phyloP scores from a whole-genome alignment of 2,329 filamentous ascomycete genomes.

The Eutypa lata region DNA sequence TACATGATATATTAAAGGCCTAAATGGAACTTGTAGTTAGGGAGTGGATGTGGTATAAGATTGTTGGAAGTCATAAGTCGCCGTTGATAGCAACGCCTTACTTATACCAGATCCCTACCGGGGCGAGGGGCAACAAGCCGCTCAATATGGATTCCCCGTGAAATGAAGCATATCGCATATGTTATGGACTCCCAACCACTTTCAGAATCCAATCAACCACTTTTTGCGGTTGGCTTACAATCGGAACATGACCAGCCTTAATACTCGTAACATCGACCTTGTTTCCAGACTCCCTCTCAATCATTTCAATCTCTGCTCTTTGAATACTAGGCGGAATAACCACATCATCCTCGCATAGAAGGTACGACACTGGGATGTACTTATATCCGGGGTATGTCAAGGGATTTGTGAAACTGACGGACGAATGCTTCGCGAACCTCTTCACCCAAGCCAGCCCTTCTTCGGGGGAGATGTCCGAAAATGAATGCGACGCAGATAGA shows the following conservation, averaged over 20 bases:
- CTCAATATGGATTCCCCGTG: background rate
- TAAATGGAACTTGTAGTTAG: too few species aligned
- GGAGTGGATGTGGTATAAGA: too few species aligned
- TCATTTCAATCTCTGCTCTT: slow-evolving; percentile 29
- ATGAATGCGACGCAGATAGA: slow-evolving; percentile 14
- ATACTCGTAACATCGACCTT: slow-evolving; percentile 34
- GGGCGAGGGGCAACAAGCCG: too few species aligned
- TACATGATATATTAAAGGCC: too few species aligned
- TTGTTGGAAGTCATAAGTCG: too few species aligned
- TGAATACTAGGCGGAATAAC: slow-evolving; percentile 27
- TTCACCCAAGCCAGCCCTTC: slow-evolving; percentile 13
- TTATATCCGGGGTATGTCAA: slow-evolving; percentile 36
- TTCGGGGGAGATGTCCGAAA: slow-evolving; percentile 22
- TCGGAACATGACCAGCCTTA: slow-evolving; percentile 28
- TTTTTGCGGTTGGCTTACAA: slow-evolving; percentile 20
- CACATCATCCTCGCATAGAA: slow-evolving; percentile 32
- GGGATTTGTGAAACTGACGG: slow-evolving; percentile 24
- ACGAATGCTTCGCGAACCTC: slow-evolving; percentile 25
- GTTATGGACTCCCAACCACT: background rate
- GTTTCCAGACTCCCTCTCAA: slow-evolving; percentile 31
- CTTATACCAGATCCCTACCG: too few species aligned
- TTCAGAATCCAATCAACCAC: slow-evolving; percentile 16
- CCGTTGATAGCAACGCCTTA: too few species aligned
- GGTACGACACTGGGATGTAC: slow-evolving; percentile 33
- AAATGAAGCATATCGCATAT: too few species aligned